Percentiles rank a stretch among this genome's conserved stretches.
Conservation (phyloP, 805 yeast genomes). For the Scheffersomyces lignosus region DNA sequence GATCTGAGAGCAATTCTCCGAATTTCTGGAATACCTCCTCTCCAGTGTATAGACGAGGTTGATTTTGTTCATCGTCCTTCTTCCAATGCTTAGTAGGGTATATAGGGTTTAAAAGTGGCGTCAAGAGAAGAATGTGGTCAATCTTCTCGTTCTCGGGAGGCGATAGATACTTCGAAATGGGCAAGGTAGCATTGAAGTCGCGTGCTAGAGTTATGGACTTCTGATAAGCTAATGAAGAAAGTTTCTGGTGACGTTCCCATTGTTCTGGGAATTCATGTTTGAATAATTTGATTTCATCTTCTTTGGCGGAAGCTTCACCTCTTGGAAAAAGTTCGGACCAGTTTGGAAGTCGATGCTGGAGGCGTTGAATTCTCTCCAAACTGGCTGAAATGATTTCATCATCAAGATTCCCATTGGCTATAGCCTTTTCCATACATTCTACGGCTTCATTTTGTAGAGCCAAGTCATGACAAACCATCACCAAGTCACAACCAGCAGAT, state of each 20-base stretch:
- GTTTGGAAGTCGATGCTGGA: conserved; percentile 41
- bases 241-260: conserved; percentile 43
- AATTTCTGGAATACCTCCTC: conserved; percentile 55
- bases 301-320: conserved; percentile 25
- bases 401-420: conserved; percentile 42
- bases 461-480: conserved; percentile 59
- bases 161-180: conserved; percentile 43
- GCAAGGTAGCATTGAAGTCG: conserved; percentile 51
- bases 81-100: conserved; percentile 16
- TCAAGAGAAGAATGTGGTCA: conserved; percentile 33
- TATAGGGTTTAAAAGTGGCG: conserved; percentile 40
- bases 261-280: conserved; percentile 26
- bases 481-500: conserved; percentile 65
- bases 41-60: conserved; percentile 40
- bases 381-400: conserved; percentile 42
- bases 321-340: conserved; percentile 45
- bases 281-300: conserved; percentile 22
- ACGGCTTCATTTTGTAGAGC: conserved; percentile 57
- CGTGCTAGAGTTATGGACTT: conserved; percentile 54
- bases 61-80: conserved; percentile 6
- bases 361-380: conserved; percentile 40
- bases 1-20: conserved; percentile 46
- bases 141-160: conserved; percentile 13
- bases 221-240: conserved; percentile 49
- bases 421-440: conserved; percentile 38